phyloP scores from a whole-genome alignment of 768 basidiomycete species.

The Boletus sp. region DNA sequence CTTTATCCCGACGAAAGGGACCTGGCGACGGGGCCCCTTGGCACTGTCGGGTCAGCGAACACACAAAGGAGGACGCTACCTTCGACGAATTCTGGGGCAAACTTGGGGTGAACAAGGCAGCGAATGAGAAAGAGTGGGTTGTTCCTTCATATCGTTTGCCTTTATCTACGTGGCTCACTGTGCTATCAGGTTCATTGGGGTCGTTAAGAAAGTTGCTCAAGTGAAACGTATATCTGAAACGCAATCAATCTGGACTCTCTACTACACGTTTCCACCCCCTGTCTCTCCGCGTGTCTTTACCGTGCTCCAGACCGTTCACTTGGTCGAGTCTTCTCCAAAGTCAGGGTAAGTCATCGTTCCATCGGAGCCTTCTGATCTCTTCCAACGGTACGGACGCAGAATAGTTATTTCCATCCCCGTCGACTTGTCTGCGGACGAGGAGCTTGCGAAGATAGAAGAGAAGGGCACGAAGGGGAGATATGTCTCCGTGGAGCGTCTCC shows the following conservation, averaged over 20 bases:
- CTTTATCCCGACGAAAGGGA: constrained; percentile 49
- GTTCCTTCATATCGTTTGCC: neutral
- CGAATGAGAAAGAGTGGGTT: constrained; percentile 65
- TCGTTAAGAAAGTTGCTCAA: constrained; percentile 58
- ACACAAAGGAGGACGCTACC: constrained; percentile 59
- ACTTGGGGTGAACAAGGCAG: constrained; percentile 60
- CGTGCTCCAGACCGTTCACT: constrained; percentile 60
- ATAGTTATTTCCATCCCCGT: constrained; percentile 61
- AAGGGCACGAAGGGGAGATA: constrained; percentile 66
- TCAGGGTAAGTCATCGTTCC: constrained; percentile 48
- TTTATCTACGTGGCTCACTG: neutral
- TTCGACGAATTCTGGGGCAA: constrained; percentile 75
- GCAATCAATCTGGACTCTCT: constrained; percentile 65
- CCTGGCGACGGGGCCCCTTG: constrained; percentile 57
- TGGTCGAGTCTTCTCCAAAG: constrained; percentile 47
- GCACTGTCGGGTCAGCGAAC: constrained; percentile 67
- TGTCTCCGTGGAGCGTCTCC: constrained; percentile 63
- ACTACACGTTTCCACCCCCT: constrained; percentile 70
- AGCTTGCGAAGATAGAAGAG: constrained; percentile 58
- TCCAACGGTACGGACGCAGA: constrained; percentile 11
- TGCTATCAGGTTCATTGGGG: constrained; percentile 54
- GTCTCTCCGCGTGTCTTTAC: constrained; percentile 75
- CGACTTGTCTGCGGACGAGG: constrained; percentile 56
- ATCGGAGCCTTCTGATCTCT: neutral
- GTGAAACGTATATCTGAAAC: constrained; percentile 63